Conservation (phyloP, 1,139 yeast genomes). For the Blastobotrys capitulatus region DNA sequence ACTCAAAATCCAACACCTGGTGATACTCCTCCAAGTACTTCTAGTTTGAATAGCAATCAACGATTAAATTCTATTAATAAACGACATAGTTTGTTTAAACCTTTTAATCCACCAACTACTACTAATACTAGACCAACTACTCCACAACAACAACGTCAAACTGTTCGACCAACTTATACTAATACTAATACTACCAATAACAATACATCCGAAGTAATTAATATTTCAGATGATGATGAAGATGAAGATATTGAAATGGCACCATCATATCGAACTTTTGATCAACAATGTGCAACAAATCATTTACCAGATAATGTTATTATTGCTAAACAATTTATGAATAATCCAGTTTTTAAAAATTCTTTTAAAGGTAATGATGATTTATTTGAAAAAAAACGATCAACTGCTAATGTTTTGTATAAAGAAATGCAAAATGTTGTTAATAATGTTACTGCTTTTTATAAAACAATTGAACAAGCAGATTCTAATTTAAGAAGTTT, state of each 20-base stretch:
- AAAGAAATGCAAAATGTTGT: background rate
- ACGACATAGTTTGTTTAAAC: background rate
- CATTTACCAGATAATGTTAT: constrained; percentile 2
- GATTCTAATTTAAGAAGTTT: background rate
- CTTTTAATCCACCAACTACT: background rate
- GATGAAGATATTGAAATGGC: background rate
- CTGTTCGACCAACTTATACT: background rate
- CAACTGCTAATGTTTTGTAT: background rate
- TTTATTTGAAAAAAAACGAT: background rate
- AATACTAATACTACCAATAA: no score
- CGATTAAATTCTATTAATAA: background rate
- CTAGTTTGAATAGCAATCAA: background rate
- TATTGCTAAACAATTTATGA: constrained; percentile 1
- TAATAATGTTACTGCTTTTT: background rate
- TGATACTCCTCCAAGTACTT: background rate
- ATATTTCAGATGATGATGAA: background rate
- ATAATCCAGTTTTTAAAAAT: background rate
- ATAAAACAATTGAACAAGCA: background rate
- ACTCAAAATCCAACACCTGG: background rate
- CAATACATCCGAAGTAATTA: background rate
- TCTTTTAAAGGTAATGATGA: background rate
- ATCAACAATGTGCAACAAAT: background rate
- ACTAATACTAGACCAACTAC: background rate
- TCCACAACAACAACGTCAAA: background rate
- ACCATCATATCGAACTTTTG: constrained; percentile 1